Evolutionary conservation across 169 alveolate species (phyloP), one percentile per base, ranked within the genome.

Genomic region (Plasmodium inui): DNA sequence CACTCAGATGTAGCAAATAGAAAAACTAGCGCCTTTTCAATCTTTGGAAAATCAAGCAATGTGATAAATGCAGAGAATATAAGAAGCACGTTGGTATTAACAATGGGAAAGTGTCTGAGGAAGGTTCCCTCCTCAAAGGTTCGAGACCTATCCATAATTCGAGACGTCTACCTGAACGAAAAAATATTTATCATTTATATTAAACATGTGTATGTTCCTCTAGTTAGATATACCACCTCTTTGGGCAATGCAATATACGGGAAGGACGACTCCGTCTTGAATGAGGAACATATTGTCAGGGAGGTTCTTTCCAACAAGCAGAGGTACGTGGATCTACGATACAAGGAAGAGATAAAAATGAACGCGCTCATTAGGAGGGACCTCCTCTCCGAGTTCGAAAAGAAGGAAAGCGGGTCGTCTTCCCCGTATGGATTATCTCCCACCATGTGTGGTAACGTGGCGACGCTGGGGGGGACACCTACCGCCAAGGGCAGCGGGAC

Each of bases 1-100:
- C 78, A 81, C 57, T 95, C 97, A 6, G 97, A 93, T 76, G 82
- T 92, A 30, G 97, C 97, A 0, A 95, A 95, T 14, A 95, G 81
- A 72, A 91, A 95, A 71, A 86, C 84, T 70, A 89, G 97, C 32
- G 96, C 97, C 17, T 95, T 95, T 70, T 92, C 96, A 17, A 80
- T 95, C 53, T 95, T 95, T 78, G 97, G 97, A 17, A 95, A 95
- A 90, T 95, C 97, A 6, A 83, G 46, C 37, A 89, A 92, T n/a
- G 97, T 93, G 1, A 83, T 95, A 2, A 88, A 95, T 82, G 92
- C 97, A 10, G 97, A 95, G 80, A 95, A 95, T 57, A 92, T 95
- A 7, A 80, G 97, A 17, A 92, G 89, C 19, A 91, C 96, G 9
- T 39, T 95, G 19, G 57, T 93, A 28, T 34, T 95, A 53, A 82